Conservation (phyloP, 2,329 filamentous ascomycete species). For the Tolypocladium pustulatum region DNA sequence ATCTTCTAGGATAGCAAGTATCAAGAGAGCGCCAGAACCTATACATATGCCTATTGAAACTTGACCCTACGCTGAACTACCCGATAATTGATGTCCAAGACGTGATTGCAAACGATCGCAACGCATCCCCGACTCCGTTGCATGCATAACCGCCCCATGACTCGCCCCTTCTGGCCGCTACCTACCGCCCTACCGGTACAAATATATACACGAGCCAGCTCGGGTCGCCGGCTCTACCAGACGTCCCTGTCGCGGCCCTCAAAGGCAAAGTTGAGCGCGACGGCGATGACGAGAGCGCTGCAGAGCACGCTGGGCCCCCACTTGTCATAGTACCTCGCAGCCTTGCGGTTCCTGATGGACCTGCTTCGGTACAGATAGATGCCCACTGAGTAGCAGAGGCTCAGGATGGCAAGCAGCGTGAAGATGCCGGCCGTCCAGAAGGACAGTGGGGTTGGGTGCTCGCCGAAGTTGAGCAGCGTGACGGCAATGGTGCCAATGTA, state of each 20-base stretch:
- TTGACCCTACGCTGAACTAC: neutral
- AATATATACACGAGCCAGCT: neutral
- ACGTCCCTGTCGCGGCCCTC: constrained; percentile 52
- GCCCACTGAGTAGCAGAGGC: constrained; percentile 72
- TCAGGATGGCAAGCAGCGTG: constrained; percentile 66
- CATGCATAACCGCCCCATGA: neutral
- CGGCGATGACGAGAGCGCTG: constrained; percentile 58
- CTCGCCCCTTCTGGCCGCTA: neutral
- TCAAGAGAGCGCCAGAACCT: neutral
- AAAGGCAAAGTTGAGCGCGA: constrained; percentile 71
- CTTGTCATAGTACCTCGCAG: constrained; percentile 86
- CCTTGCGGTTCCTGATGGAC: constrained; percentile 72
- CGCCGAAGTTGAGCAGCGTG: constrained; percentile 72
- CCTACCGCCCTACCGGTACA: neutral
- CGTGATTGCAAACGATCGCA: neutral
- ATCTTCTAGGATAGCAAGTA: neutral
- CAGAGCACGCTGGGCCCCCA: constrained; percentile 77
- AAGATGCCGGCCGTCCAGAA: constrained; percentile 68
- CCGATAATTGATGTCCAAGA: neutral
- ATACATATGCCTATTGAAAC: neutral
- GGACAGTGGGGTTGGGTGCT: constrained; percentile 42
- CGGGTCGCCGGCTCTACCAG: constrained; percentile 28
- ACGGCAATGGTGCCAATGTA: constrained; percentile 83
- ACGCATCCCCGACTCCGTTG: neutral
- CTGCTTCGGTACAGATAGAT: constrained; percentile 83